Base-by-base conservation (phyloP, 1,284 basidiomycete genomes). In the Pyrrhoderma noxium region DNA sequence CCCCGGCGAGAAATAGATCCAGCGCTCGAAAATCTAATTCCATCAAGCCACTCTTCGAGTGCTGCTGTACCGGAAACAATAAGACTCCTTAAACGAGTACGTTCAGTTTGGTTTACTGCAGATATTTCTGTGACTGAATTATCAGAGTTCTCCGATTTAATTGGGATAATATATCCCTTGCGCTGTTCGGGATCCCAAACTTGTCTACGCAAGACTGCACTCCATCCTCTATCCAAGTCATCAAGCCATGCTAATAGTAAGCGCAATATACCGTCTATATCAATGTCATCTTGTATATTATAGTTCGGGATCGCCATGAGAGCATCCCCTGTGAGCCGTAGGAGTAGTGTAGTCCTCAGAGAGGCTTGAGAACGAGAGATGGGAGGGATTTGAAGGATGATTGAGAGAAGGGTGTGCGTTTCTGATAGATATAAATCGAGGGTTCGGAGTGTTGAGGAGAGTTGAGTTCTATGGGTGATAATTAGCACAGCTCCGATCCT, bases 371-470 rank as follows among this genome's bases (percentile, higher is more conserved):
- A 86, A 0, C 81, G 79, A 52, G 79, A 75, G 11, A 84, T 62
- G 14, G 85, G 85, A 0, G 84, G 85, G 43, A 87, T 83, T 60
- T 82, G 82, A 13, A 88, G 68, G 42, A 84, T 72, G 46, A 88
- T 62, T 0, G 73, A 70, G 19, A 89, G 66, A 14, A 88, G 65
- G 38, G 67, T 67, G 38, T 74, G 77, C 16, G 74, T 69, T 5
- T 77, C 73, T 16, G 70, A 68, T 23, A 88, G 73, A 57, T 85
- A 89, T 9, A 69, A 59, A 0, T 70, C 56, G 14, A 87, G 67
- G 0, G 80, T 84, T 27, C 72, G 71, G 1, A 82, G 67, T 1
- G 63, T 68, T n/a, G 76, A 73, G 1, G 75, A 74, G 1, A 73
- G 73, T 45, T 55, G 51, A 13, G 41, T 41, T 80, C 78, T 42